These are phyloP conservation scores for Physaria fendleri DNA, from an alignment of 345 rosid species.

Conservation along the genomic window DNA sequence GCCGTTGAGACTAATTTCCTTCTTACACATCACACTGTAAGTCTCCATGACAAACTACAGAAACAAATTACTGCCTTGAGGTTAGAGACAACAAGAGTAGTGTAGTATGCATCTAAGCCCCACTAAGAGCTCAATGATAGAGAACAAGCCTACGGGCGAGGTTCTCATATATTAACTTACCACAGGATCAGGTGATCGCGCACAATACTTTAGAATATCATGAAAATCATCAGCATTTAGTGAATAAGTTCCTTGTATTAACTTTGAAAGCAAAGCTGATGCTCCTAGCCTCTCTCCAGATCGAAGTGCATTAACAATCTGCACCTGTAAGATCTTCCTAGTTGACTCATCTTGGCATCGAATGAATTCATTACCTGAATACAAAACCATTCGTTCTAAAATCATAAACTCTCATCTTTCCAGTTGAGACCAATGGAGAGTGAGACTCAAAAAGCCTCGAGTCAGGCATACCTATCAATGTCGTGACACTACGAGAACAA, in stretches of 20 bases:
- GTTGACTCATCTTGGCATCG: slow-evolving; percentile 23
- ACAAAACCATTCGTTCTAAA: neutral
- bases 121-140: neutral
- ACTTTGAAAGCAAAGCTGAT: slow-evolving; percentile 48
- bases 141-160: neutral
- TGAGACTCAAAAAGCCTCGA: neutral
- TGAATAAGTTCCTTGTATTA: slow-evolving; percentile 27
- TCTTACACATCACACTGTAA: slow-evolving; percentile 60
- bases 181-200: slow-evolving; percentile 60
- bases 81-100: slow-evolving; percentile 4
- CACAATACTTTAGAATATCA: slow-evolving; percentile 57
- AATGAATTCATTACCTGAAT: slow-evolving; percentile 32
- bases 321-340: slow-evolving; percentile 33
- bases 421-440: neutral
- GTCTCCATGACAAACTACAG: slow-evolving; percentile 85
- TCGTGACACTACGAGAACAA: slow-evolving; percentile 35
- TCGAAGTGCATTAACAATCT: slow-evolving; percentile 58
- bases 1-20: slow-evolving; percentile 37
- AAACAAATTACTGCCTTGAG: slow-evolving; percentile 18
- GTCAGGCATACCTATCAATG: slow-evolving; percentile 35
- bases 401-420: slow-evolving; percentile 3
- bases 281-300: slow-evolving; percentile 60
- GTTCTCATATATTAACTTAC: slow-evolving; percentile 36
- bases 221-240: slow-evolving; percentile 41
- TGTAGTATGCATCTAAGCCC: neutral